Evolutionary conservation across 2,329 filamentous ascomycete genomes (phyloP).

Genomic region (Apiospora hydei): DNA sequence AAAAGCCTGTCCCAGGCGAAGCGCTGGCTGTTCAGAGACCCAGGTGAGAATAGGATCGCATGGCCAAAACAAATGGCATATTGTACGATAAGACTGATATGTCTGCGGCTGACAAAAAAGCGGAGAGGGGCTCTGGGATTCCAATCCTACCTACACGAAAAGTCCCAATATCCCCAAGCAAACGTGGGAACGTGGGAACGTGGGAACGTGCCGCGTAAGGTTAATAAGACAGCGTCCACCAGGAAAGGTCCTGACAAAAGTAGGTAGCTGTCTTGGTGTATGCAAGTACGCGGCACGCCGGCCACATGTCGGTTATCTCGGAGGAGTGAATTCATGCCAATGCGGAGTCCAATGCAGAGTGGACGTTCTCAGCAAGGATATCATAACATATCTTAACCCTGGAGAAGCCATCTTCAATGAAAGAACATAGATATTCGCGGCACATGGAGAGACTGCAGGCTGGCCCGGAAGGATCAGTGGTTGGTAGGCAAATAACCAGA

Average conservation of each 20-base stretch:
- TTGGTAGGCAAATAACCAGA: neutral
- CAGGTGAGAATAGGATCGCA: neutral
- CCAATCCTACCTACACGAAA: neutral
- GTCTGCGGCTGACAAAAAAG: constrained; percentile 15
- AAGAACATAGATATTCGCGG: too few relatives aligned
- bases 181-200: neutral
- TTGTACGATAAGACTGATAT: neutral
- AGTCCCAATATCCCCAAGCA: neutral
- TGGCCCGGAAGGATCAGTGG: neutral
- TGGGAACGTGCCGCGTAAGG: neutral
- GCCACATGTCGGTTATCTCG: constrained; percentile 7
- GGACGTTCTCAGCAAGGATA: neutral
- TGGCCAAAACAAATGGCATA: neutral
- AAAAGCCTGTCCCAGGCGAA: neutral
- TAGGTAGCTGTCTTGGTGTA: neutral
- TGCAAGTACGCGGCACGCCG: neutral
- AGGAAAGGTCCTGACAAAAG: neutral
- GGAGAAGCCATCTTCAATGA: too few relatives aligned
- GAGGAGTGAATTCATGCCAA: neutral
- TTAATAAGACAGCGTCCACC: neutral
- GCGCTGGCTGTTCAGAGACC: neutral
- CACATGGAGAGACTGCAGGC: too few relatives aligned
- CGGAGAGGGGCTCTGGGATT: neutral
- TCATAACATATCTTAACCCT: too few relatives aligned
- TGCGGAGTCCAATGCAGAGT: neutral